phyloP scores from a whole-genome alignment of 768 basidiomycete species.

The Saitozyma sp. region DNA sequence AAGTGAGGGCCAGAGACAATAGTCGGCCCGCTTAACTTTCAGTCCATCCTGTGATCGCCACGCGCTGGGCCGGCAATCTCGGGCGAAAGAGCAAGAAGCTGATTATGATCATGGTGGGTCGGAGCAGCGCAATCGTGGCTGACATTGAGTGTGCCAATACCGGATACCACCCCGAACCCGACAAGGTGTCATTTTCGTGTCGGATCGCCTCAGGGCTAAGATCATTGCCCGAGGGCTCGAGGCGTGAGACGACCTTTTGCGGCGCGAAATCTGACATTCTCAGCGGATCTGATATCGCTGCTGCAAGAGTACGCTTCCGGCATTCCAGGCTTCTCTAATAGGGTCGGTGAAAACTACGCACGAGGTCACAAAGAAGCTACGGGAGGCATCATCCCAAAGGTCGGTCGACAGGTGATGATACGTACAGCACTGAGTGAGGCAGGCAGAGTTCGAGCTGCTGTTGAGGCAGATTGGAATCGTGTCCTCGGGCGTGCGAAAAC shows the following conservation, averaged over 20 bases:
- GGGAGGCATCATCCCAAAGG: slow-evolving; percentile 59
- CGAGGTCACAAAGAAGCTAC: slow-evolving; percentile 59
- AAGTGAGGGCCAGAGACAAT: slow-evolving; percentile 23
- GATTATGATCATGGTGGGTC: slow-evolving; percentile 45
- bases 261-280: background rate
- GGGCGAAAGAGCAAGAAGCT: slow-evolving; percentile 50
- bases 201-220: slow-evolving; percentile 54
- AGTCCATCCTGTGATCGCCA: slow-evolving; percentile 58
- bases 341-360: slow-evolving; percentile 58
- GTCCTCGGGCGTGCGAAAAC: too few species aligned
- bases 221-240: slow-evolving; percentile 43
- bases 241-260: slow-evolving; percentile 27
- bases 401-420: slow-evolving; percentile 4
- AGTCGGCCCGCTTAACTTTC: background rate
- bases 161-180: slow-evolving; percentile 54
- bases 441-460: slow-evolving; percentile 8
- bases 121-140: background rate
- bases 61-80: slow-evolving; percentile 57
- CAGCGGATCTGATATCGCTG: slow-evolving; percentile 54
- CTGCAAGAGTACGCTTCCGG: slow-evolving; percentile 54
- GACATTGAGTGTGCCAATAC: slow-evolving; percentile 53
- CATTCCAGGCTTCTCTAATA: slow-evolving; percentile 51
- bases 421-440: background rate
- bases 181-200: slow-evolving; percentile 55
- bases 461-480: slow-evolving; percentile 14